phyloP scores from a whole-genome alignment of 106 monocot species.

The Hemerocallis citrina region DNA sequence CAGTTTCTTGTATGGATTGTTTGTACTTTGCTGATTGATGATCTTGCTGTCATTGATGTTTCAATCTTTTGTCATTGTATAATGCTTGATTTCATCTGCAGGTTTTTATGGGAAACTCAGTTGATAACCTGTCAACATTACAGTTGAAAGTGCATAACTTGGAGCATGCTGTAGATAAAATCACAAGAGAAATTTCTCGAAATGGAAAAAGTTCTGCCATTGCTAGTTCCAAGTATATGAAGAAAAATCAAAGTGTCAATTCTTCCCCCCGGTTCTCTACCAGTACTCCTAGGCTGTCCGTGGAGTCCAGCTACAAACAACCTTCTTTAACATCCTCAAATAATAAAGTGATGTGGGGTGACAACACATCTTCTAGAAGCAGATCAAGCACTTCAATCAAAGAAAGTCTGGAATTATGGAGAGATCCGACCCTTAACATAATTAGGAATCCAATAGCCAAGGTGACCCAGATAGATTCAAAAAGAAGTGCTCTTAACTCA shows the following conservation, averaged over 20 bases:
- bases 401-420: constrained; percentile 27
- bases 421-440: constrained; percentile 19
- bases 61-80: not conserved
- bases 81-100: constrained; percentile 17
- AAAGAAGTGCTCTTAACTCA: constrained; percentile 11
- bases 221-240: constrained; percentile 24
- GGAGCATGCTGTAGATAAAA: constrained; percentile 57
- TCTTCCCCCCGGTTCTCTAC: constrained; percentile 60
- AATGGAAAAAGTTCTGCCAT: constrained; percentile 20
- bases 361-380: constrained; percentile 32
- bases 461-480: constrained; percentile 5
- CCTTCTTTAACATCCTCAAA: constrained; percentile 31
- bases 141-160: constrained; percentile 61
- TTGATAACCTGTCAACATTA: constrained; percentile 47
- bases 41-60: not conserved
- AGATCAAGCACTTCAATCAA: constrained; percentile 28
- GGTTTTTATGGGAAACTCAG: constrained; percentile 63
- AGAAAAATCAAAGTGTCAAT: constrained; percentile 34
- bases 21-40: not conserved
- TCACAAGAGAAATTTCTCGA: constrained; percentile 23
- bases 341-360: constrained; percentile 27
- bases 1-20: too few species aligned
- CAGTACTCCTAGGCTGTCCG: constrained; percentile 47
- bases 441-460: constrained; percentile 35
- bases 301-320: constrained; percentile 37